A percentile compares a stretch with the other conserved stretches of the same genome.
These are phyloP conservation scores for Erigeron philadelphicus DNA, from an alignment of 140 eudicot genomes.

Conservation along the genomic window DNA sequence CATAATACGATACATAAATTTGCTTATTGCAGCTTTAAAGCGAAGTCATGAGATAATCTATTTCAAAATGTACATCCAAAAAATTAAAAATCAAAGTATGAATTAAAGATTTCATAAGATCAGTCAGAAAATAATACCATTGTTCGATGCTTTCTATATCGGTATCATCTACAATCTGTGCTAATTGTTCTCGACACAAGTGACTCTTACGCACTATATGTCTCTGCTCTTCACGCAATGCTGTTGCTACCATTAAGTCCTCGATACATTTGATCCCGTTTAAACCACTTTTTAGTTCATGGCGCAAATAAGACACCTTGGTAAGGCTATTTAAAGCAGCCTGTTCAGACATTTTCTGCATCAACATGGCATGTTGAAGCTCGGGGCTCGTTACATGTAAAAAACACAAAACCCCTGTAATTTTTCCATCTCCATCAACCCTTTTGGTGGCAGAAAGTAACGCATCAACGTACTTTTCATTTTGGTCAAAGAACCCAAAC, in stretches of 20 bases:
- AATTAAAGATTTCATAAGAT: not conserved
- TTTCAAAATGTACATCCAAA: not conserved
- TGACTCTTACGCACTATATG: slow-evolving; percentile 36
- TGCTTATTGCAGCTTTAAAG: not conserved
- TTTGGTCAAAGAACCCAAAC: slow-evolving; percentile 48
- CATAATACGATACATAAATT: not conserved
- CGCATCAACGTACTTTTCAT: slow-evolving; percentile 45
- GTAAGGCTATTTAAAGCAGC: slow-evolving; percentile 52
- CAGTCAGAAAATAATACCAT: slow-evolving; percentile 42
- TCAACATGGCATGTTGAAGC: slow-evolving; percentile 56
- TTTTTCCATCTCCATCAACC: slow-evolving; percentile 43
- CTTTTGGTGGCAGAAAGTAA: slow-evolving; percentile 61
- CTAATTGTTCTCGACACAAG: slow-evolving; percentile 53
- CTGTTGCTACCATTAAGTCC: slow-evolving; percentile 41
- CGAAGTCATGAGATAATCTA: not conserved
- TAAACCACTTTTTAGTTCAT: slow-evolving; percentile 43
- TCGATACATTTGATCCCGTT: slow-evolving; percentile 46
- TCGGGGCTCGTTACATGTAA: slow-evolving; percentile 63
- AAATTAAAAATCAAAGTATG: not conserved
- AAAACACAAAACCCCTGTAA: slow-evolving; percentile 59
- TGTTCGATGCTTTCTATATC: slow-evolving; percentile 69
- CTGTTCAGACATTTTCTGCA: slow-evolving; percentile 51
- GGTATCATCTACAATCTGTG: slow-evolving; percentile 47
- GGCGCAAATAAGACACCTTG: slow-evolving; percentile 43
- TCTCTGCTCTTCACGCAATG: slow-evolving; percentile 41